phyloP scores from a whole-genome alignment of 208 protist genomes.

The Sergeia podlipaevii region DNA sequence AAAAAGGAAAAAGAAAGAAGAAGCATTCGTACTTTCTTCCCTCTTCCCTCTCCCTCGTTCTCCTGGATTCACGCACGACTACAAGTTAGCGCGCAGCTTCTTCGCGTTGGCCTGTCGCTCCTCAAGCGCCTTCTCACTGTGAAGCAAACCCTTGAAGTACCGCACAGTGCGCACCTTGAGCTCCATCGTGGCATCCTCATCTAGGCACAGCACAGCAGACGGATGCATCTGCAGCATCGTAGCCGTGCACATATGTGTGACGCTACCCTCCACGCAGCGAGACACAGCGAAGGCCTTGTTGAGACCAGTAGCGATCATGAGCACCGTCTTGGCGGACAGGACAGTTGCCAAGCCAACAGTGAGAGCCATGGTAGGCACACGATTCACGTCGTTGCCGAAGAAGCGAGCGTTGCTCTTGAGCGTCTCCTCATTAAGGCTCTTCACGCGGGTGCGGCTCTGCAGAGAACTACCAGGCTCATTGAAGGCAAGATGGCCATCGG shows the following conservation, averaged over 20 bases:
- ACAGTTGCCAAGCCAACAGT: conserved; percentile 95
- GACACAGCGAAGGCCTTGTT: conserved; percentile 87
- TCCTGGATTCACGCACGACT: conserved; percentile 25
- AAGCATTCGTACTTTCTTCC: no score
- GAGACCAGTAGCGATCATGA: conserved; percentile 91
- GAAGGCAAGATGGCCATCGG: conserved; percentile 94
- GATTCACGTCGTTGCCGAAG: conserved; percentile 85
- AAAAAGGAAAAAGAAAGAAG: conserved; percentile 3
- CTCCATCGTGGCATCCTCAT: conserved; percentile 91
- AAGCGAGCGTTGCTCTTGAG: conserved; percentile 93
- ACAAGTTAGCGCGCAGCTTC: conserved; percentile 10
- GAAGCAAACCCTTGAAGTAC: conserved; percentile 91
- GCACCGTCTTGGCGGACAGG: conserved; percentile 77
- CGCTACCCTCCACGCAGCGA: conserved; percentile 87
- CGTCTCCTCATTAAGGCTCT: conserved; percentile 94
- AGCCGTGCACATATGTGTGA: conserved; percentile 93
- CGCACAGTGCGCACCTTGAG: conserved; percentile 92
- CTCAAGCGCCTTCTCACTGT: conserved; percentile 56
- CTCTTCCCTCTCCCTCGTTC: neutral
- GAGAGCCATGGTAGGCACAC: conserved; percentile 93
- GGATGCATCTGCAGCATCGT: conserved; percentile 89
- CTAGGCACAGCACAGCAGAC: conserved; percentile 84
- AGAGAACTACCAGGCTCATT: conserved; percentile 95
- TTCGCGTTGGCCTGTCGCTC: conserved; percentile 46
- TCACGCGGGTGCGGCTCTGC: conserved; percentile 82